Percentiles rank a stretch among this genome's conserved stretches.
Conservation (phyloP, 2,329 filamentous ascomycete species). For the Colletotrichum zoysiae region DNA sequence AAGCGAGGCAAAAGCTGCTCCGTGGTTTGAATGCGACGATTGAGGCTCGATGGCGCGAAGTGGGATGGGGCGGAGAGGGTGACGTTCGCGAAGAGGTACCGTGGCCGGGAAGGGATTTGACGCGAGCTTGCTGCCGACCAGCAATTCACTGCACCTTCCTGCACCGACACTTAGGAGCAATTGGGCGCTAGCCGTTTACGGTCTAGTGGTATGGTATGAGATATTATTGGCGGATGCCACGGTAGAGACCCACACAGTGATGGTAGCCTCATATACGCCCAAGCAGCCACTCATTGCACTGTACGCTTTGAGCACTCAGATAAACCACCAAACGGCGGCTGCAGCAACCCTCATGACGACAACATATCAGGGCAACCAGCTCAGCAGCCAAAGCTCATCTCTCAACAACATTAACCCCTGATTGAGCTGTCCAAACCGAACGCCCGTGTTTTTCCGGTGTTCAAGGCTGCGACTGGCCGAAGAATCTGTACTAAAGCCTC, state of each 20-base stretch:
- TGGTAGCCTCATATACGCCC: fast-evolving
- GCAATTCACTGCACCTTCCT: conserved; percentile 29
- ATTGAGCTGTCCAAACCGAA: neutral
- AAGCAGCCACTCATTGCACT: neutral
- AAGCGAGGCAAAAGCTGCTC: too few species aligned
- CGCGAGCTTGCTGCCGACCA: conserved; percentile 28
- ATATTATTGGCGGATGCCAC: neutral
- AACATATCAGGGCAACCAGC: neutral
- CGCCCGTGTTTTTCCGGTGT: too few species aligned
- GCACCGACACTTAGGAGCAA: conserved; percentile 16
- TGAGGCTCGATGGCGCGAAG: neutral
- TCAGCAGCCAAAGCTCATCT: neutral
- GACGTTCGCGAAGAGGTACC: conserved; percentile 21
- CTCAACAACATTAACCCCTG: neutral
- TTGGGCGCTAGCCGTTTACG: conserved; percentile 10
- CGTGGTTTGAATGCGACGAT: neutral
- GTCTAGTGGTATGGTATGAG: fast-evolving
- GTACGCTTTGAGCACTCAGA: neutral
- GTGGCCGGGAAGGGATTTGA: conserved; percentile 40
- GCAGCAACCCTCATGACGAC: neutral
- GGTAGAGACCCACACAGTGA: neutral
- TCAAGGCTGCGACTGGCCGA: neutral
- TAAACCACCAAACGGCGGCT: neutral
- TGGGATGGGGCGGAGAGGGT: conserved; percentile 22
- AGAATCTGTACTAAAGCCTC: neutral